Evolutionary conservation across 345 rosid genomes (phyloP).

Genomic region (Hevea brasiliensis): DNA sequence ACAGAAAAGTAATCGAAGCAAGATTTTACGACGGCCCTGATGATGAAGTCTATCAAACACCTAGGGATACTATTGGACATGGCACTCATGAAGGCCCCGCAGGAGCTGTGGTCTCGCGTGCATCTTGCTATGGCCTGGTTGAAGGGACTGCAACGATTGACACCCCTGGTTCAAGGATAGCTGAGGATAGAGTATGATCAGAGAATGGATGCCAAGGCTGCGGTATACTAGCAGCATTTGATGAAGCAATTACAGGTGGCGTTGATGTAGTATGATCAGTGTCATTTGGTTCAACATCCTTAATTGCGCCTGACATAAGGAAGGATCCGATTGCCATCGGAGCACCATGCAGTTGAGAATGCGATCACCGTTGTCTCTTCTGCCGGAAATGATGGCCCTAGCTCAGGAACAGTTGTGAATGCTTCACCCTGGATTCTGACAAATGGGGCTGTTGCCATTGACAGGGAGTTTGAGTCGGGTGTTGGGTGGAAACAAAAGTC

Average conservation of each 20-base stretch:
- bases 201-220: conserved; percentile 59
- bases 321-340: conserved; percentile 76
- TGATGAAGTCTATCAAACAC: conserved; percentile 26
- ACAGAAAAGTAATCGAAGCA: conserved; percentile 83
- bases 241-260: conserved; percentile 72
- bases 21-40: conserved; percentile 49
- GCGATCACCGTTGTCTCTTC: conserved; percentile 79
- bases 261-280: conserved; percentile 70
- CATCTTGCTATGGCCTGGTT: conserved; percentile 78
- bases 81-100: conserved; percentile 79
- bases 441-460: conserved; percentile 79
- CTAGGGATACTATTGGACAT: conserved; percentile 73
- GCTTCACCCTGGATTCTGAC: conserved; percentile 83
- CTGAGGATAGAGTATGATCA: conserved; percentile 61
- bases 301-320: conserved; percentile 24
- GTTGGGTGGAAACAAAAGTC: conserved; percentile 62
- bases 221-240: conserved; percentile 66
- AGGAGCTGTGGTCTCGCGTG: conserved; percentile 55
- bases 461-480: conserved; percentile 74
- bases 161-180: conserved; percentile 61
- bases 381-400: conserved; percentile 78
- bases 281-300: conserved; percentile 59
- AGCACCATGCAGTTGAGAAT: conserved; percentile 63
- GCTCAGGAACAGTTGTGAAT: conserved; percentile 48
- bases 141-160: conserved; percentile 73